These are phyloP conservation scores for Boletellus ananas DNA, from an alignment of 768 basidiomycete species.

Conservation along the genomic window DNA sequence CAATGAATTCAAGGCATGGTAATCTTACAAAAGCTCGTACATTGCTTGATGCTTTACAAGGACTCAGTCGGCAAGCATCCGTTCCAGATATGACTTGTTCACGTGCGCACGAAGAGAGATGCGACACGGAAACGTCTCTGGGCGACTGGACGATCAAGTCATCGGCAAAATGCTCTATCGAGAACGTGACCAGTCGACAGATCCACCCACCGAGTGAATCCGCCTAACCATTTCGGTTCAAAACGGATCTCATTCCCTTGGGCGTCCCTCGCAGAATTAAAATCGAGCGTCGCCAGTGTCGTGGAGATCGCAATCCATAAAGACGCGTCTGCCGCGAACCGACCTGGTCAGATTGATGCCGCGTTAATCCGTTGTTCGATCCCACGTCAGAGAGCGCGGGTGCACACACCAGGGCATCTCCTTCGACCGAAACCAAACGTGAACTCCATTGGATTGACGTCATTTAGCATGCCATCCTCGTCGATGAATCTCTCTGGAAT, in stretches of 20 bases:
- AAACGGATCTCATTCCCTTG: constrained; percentile 24
- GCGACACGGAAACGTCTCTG: too few relatives aligned
- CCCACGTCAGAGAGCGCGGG: neutral
- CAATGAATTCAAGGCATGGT: too few relatives aligned
- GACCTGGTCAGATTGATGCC: too few relatives aligned
- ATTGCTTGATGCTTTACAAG: too few relatives aligned
- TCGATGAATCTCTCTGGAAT: constrained; percentile 8
- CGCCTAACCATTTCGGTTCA: constrained; percentile 13
- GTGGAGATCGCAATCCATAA: constrained; percentile 27
- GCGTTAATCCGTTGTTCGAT: too few relatives aligned
- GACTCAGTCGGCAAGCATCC: too few relatives aligned
- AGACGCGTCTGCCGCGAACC: constrained; percentile 17
- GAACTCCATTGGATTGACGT: constrained; percentile 7
- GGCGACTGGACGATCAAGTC: too few relatives aligned
- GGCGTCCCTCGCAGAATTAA: constrained; percentile 20
- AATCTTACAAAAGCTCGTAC: too few relatives aligned
- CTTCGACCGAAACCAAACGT: constrained; percentile 14
- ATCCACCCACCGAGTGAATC: constrained; percentile 4
- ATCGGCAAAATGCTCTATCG: too few relatives aligned
- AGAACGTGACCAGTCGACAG: too few relatives aligned
- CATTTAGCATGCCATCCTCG: constrained; percentile 4
- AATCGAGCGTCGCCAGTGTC: constrained; percentile 28
- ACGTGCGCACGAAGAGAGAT: too few relatives aligned
- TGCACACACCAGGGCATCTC: constrained; percentile 1
- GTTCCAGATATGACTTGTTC: too few relatives aligned